Conservation (phyloP, 2,329 filamentous ascomycete species). For the Rhinocladiella mackenziei region DNA sequence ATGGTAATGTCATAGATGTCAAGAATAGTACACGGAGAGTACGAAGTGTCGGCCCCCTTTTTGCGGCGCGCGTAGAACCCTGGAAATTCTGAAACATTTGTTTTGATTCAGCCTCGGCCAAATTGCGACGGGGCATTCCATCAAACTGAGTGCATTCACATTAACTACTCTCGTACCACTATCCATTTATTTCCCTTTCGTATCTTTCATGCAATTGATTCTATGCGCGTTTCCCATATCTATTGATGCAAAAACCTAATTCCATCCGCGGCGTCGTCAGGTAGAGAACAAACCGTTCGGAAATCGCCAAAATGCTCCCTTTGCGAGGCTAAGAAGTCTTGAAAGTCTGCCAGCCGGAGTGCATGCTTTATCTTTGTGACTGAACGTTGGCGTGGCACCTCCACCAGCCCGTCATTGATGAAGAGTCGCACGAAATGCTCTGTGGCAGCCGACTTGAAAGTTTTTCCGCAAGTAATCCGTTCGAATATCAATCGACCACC, state of each 20-base stretch:
- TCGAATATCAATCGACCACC: slow-evolving; percentile 55
- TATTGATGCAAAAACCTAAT: slow-evolving; percentile 51
- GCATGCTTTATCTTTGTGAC: slow-evolving; percentile 38
- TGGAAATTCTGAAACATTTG: too few species aligned
- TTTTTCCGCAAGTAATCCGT: slow-evolving; percentile 43
- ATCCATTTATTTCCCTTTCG: not conserved
- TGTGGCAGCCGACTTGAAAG: not conserved
- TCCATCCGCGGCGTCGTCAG: slow-evolving; percentile 37
- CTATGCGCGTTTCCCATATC: too few species aligned
- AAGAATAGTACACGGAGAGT: too few species aligned
- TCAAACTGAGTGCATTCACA: too few species aligned
- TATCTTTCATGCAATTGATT: not conserved
- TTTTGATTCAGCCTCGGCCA: too few species aligned
- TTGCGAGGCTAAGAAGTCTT: slow-evolving; percentile 38
- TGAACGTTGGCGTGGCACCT: slow-evolving; percentile 32
- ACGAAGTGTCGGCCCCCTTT: too few species aligned
- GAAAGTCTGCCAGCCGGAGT: slow-evolving; percentile 43
- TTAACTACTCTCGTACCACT: too few species aligned
- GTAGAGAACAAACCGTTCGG: slow-evolving; percentile 46
- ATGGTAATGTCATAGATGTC: too few species aligned
- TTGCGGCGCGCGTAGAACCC: too few species aligned
- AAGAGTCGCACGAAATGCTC: slow-evolving; percentile 49
- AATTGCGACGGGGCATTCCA: too few species aligned
- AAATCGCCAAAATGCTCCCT: slow-evolving; percentile 48
- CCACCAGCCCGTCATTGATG: slow-evolving; percentile 55